Conservation (phyloP, 768 basidiomycete species). For the Russula ochroleuca region DNA sequence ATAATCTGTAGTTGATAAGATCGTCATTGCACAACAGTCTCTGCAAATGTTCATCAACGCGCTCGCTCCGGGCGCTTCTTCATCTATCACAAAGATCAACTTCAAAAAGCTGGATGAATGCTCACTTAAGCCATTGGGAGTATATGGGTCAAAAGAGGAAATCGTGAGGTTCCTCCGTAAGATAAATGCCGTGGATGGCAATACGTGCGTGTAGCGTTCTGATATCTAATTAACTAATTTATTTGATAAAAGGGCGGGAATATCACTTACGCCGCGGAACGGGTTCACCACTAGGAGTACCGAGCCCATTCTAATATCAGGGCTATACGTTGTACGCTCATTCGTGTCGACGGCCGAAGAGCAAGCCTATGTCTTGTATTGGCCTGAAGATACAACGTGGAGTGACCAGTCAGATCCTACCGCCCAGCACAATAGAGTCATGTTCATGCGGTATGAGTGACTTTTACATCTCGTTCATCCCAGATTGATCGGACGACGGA, state of each 20-base stretch:
- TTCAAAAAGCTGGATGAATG: slow-evolving; percentile 48
- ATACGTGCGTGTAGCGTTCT: slow-evolving; percentile 36
- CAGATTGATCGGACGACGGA: not conserved
- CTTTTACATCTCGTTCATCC: not conserved
- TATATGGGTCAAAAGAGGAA: slow-evolving; percentile 53
- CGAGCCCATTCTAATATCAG: slow-evolving; percentile 42
- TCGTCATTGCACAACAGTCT: slow-evolving; percentile 53
- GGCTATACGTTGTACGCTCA: slow-evolving; percentile 44
- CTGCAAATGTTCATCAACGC: slow-evolving; percentile 46
- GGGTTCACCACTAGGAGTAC: slow-evolving; percentile 23
- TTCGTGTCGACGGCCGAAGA: slow-evolving; percentile 26
- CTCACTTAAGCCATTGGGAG: slow-evolving; percentile 48
- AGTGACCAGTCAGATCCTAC: slow-evolving; percentile 44
- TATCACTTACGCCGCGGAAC: slow-evolving; percentile 23
- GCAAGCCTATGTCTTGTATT: slow-evolving; percentile 49
- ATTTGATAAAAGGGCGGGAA: slow-evolving; percentile 22
- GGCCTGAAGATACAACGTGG: slow-evolving; percentile 62
- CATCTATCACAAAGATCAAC: slow-evolving; percentile 51
- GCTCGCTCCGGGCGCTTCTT: slow-evolving; percentile 49
- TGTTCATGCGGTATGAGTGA: slow-evolving; percentile 53
- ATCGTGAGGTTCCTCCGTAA: slow-evolving; percentile 45
- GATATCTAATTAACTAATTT: not conserved
- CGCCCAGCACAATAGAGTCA: slow-evolving; percentile 49
- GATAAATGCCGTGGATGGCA: slow-evolving; percentile 37
- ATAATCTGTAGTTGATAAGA: slow-evolving; percentile 48